Conservation (phyloP, 2,329 filamentous ascomycete genomes). For the Aspergillaceae sp. region DNA sequence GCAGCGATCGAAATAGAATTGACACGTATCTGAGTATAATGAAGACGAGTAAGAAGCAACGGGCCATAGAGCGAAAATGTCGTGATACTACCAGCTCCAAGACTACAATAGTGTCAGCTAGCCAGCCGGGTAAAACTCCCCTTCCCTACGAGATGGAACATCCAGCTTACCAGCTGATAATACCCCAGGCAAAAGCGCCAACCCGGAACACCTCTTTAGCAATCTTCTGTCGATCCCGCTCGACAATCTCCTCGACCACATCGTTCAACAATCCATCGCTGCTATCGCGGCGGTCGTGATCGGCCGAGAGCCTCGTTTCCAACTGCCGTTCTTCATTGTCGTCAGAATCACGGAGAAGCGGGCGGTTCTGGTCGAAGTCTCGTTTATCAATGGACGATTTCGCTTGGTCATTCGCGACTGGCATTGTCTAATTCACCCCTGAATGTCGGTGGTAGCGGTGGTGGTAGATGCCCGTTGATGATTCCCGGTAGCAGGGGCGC, state of each 20-base stretch:
- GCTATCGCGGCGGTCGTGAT: conserved; percentile 11
- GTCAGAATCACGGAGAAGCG: conserved; percentile 16
- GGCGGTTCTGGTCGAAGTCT: conserved; percentile 39
- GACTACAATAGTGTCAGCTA: conserved; percentile 26
- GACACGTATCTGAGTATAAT: conserved; percentile 85
- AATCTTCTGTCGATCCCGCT: conserved; percentile 48
- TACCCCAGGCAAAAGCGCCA: conserved; percentile 51
- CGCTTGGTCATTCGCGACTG: conserved; percentile 13
- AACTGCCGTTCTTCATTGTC: conserved; percentile 21
- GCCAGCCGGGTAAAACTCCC: background rate
- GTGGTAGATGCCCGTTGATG: too few relatives aligned
- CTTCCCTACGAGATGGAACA: background rate
- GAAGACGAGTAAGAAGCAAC: conserved; percentile 74
- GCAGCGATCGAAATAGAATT: conserved; percentile 82
- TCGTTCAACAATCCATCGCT: conserved; percentile 48
- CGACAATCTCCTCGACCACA: conserved; percentile 52
- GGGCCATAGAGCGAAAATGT: conserved; percentile 92
- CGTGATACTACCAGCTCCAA: conserved; percentile 85
- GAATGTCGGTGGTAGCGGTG: too few relatives aligned
- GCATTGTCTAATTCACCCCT: conserved; percentile 12
- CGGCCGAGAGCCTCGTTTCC: conserved; percentile 12
- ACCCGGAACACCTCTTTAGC: conserved; percentile 46
- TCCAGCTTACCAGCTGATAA: conserved; percentile 46
- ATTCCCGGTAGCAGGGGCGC: too few relatives aligned
- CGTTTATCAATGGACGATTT: conserved; percentile 33